phyloP scores from a whole-genome alignment of 108 stramenopile species.

The Pinguiococcus pyrenoidosus region DNA sequence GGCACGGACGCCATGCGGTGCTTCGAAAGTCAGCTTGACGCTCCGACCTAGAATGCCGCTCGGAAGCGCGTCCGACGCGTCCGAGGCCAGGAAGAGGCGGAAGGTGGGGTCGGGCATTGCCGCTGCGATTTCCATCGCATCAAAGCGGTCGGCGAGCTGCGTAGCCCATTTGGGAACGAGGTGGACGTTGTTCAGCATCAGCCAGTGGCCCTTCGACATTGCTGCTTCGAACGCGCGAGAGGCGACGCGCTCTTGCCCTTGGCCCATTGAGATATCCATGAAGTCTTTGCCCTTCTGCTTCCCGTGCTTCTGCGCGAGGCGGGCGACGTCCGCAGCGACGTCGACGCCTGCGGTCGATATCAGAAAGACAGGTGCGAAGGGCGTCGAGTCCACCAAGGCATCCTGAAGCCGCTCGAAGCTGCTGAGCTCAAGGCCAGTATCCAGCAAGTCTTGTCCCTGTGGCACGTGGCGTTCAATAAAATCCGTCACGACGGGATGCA shows the following conservation, averaged over 20 bases:
- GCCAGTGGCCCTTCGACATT: constrained; percentile 18
- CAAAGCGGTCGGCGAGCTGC: constrained; percentile 23
- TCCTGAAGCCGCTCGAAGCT: constrained; percentile 21
- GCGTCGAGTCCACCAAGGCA: constrained; percentile 9
- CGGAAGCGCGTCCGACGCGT: constrained; percentile 30
- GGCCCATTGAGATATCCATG: constrained; percentile 32
- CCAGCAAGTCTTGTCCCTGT: constrained; percentile 13
- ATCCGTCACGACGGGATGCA: constrained; percentile 12
- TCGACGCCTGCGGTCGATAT: constrained; percentile 29
- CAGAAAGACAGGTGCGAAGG: constrained; percentile 23
- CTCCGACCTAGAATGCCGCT: constrained; percentile 24
- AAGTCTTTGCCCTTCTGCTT: constrained; percentile 15
- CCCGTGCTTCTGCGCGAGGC: constrained; percentile 12
- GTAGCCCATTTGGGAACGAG: constrained; percentile 32
- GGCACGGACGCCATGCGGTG: constrained; percentile 25
- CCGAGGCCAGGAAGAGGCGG: constrained; percentile 27
- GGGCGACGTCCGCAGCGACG: constrained; percentile 27
- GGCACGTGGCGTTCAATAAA: constrained; percentile 19
- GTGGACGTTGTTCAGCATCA: constrained; percentile 38
- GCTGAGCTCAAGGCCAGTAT: constrained; percentile 20
- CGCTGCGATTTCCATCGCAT: constrained; percentile 1
- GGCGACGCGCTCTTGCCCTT: constrained; percentile 34
- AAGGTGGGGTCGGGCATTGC: constrained; percentile 26
- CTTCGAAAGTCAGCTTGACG: constrained; percentile 35
- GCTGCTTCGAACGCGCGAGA: constrained; percentile 11